phyloP scores from a whole-genome alignment of 2,329 filamentous ascomycete genomes.

The Pseudogymnoascus sp. region DNA sequence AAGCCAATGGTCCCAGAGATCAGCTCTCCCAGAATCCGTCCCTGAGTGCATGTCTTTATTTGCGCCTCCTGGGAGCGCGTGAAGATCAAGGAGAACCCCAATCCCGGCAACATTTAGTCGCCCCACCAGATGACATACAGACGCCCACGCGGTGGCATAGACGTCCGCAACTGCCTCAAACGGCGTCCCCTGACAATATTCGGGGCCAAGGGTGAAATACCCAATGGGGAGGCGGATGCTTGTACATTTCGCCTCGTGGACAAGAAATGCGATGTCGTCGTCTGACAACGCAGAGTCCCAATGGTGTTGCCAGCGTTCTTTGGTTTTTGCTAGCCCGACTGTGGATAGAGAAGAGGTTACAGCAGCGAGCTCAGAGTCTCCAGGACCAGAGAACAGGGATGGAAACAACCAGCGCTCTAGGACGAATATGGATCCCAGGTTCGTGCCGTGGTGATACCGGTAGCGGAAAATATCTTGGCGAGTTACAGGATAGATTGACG shows the following conservation, averaged over 20 bases:
- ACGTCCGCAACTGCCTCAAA: conserved; percentile 41
- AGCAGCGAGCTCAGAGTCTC: conserved; percentile 44
- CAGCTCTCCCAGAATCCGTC: conserved; percentile 42
- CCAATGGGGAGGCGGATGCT: conserved; percentile 53
- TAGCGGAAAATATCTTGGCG: conserved; percentile 41
- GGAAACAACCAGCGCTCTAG: conserved; percentile 50
- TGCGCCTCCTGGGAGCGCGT: conserved; percentile 51
- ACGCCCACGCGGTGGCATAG: conserved; percentile 46
- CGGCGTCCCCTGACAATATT: conserved; percentile 42
- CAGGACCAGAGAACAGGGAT: conserved; percentile 40
- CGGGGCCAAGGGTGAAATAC: conserved; percentile 47
- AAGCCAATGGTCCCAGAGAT: conserved; percentile 37
- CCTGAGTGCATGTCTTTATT: conserved; percentile 50
- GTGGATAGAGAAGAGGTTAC: conserved; percentile 37
- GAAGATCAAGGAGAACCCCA: conserved; percentile 50
- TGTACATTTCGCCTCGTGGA: conserved; percentile 44
- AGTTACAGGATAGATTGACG: conserved; percentile 28
- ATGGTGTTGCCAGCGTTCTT: conserved; percentile 44
- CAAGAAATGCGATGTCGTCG: conserved; percentile 45
- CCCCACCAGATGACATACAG: conserved; percentile 39
- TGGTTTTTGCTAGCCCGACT: conserved; percentile 41
- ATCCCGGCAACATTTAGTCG: conserved; percentile 42
- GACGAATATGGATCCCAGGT: conserved; percentile 52
- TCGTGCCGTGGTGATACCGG: conserved; percentile 52
- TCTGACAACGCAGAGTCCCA: conserved; percentile 45